Conservation (phyloP, 805 yeast genomes). For the Wickerhamiella lipophila region DNA sequence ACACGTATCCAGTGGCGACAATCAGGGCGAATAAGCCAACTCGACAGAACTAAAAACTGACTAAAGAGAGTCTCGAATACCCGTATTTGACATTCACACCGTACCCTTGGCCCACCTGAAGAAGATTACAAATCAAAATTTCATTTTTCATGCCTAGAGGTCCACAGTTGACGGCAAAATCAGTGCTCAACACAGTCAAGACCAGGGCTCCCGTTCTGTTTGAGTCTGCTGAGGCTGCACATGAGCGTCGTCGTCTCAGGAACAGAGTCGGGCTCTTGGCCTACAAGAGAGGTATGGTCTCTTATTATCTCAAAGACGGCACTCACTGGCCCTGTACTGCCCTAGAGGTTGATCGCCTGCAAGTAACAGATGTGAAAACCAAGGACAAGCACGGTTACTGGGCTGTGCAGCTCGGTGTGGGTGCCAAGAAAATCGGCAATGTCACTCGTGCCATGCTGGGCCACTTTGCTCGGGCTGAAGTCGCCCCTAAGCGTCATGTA, state of each 20-base stretch:
- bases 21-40: no score
- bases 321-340: constrained; percentile 71
- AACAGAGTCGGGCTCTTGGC: constrained; percentile 76
- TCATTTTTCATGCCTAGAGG: constrained; percentile 7
- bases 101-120: neutral
- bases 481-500: constrained; percentile 67
- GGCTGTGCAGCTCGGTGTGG: constrained; percentile 81
- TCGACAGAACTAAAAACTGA: no score
- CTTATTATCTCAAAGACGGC: constrained; percentile 59
- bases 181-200: constrained; percentile 23
- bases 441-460: constrained; percentile 56
- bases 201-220: constrained; percentile 41
- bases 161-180: constrained; percentile 27
- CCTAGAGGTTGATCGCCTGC: constrained; percentile 74
- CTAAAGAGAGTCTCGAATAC: no score
- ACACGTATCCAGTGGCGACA: no score
- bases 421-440: constrained; percentile 50
- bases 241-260: constrained; percentile 59
- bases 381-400: constrained; percentile 61
- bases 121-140: constrained; percentile 2
- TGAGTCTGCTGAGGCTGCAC: constrained; percentile 57
- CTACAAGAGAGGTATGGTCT: constrained; percentile 78
- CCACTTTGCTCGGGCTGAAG: constrained; percentile 63
- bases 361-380: constrained; percentile 66
- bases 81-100: neutral